These are phyloP conservation scores for Paraglomus brasilianum DNA, from an alignment of 192 early-diverging fungal genomes.

Conservation along the genomic window DNA sequence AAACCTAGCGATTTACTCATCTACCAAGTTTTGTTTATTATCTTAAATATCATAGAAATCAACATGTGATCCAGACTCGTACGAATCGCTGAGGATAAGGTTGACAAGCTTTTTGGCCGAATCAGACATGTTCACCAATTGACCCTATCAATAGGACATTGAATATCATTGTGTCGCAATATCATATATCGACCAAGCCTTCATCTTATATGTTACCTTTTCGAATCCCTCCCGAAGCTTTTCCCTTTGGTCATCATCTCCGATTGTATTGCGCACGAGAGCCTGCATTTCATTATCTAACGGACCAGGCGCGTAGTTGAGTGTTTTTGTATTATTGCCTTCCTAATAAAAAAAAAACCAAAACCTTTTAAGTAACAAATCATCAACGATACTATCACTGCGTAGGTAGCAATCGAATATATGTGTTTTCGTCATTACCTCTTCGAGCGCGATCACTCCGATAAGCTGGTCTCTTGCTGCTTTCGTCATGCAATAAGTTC, in stretches of 20 bases:
- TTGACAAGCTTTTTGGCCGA: constrained; percentile 63
- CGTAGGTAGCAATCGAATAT: not conserved
- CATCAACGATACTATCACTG: not conserved
- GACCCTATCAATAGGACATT: constrained; percentile 37
- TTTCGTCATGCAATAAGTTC: constrained; percentile 76
- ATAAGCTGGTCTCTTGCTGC: constrained; percentile 81
- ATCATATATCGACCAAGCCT: constrained; percentile 19
- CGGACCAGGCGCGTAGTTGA: constrained; percentile 89
- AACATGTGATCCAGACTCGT: constrained; percentile 64
- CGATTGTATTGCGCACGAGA: constrained; percentile 66
- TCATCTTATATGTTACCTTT: no score
- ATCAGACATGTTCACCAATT: constrained; percentile 65
- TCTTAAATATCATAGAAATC: constrained; percentile 62
- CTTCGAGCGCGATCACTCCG: constrained; percentile 67
- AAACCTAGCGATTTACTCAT: no score
- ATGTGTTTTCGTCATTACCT: constrained; percentile 32
- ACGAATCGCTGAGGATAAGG: constrained; percentile 58
- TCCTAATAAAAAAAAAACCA: constrained; percentile 30
- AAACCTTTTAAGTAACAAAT: not conserved
- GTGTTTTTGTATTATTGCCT: constrained; percentile 51
- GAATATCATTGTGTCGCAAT: not conserved
- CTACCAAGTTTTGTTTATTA: no score
- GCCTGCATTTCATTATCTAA: constrained; percentile 83
- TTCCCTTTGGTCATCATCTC: constrained; percentile 59
- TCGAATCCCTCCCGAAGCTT: constrained; percentile 64